These are phyloP conservation scores for Monosiga brevicollis DNA, from an alignment of 78 protist species.

Conservation along the genomic window DNA sequence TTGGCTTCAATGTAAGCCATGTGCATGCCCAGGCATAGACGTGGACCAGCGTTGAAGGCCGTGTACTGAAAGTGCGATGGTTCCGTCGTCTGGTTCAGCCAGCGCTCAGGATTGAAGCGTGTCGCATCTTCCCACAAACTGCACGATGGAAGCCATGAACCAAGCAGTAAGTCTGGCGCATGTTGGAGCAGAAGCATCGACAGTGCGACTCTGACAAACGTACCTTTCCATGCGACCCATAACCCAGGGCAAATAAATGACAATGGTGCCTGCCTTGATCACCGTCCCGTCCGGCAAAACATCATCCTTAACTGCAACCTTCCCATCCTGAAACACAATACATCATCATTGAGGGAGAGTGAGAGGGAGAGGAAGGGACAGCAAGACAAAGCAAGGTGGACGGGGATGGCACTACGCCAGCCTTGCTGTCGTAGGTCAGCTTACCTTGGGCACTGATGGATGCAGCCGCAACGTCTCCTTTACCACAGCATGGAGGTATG, in stretches of 20 bases:
- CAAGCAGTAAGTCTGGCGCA: too few relatives aligned
- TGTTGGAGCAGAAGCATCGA: not conserved
- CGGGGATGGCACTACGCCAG: too few relatives aligned
- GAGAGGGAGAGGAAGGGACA: too few relatives aligned
- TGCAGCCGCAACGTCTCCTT: slow-evolving; percentile 14
- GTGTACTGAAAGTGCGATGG: not conserved
- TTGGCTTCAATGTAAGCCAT: slow-evolving; percentile 4
- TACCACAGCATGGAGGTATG: slow-evolving; percentile 1
- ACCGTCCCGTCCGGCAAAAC: slow-evolving; percentile 4
- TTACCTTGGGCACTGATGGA: slow-evolving; percentile 11
- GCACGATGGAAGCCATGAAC: too few relatives aligned
- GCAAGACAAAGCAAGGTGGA: too few relatives aligned
- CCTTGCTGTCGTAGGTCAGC: too few relatives aligned
- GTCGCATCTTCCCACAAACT: not conserved
- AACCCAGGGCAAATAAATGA: slow-evolving; percentile 2
- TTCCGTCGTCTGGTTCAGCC: not conserved
- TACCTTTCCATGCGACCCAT: not conserved
- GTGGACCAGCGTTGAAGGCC: slow-evolving; percentile 21
- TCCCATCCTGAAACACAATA: too few relatives aligned
- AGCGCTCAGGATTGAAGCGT: slow-evolving; percentile 4
- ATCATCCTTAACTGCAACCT: not conserved
- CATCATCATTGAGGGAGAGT: too few relatives aligned
- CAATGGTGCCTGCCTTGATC: not conserved
- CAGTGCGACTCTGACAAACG: too few relatives aligned
- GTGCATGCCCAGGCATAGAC: slow-evolving; percentile 9